Conservation (phyloP, 768 basidiomycete species). For the Lyophyllum shimeji region DNA sequence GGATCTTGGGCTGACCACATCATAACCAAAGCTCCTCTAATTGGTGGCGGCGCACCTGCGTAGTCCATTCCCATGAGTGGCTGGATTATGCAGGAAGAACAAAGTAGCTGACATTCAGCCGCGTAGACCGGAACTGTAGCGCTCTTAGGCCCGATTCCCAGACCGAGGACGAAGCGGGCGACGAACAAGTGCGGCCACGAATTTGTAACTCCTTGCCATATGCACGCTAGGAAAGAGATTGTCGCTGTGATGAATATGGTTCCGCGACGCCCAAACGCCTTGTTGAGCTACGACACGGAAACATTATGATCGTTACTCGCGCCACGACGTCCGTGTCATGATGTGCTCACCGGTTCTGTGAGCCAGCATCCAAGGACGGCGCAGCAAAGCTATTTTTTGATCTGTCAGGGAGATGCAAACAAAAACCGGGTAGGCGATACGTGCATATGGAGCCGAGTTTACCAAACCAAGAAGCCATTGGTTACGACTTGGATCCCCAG, state of each 20-base stretch:
- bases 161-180: constrained; percentile 25
- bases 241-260: constrained; percentile 45
- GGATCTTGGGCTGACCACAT: constrained; percentile 51
- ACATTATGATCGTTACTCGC: constrained; percentile 1
- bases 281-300: constrained; percentile 37
- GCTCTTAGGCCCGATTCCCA: constrained; percentile 52
- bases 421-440: constrained; percentile 23
- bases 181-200: constrained; percentile 35
- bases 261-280: constrained; percentile 40
- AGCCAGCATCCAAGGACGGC: constrained; percentile 61
- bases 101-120: constrained; percentile 49
- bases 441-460: constrained; percentile 41
- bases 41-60: constrained; percentile 48
- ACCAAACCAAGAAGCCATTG: constrained; percentile 59
- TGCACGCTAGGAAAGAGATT: constrained; percentile 35
- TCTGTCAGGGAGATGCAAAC: constrained; percentile 30
- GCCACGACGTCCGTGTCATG: neutral
- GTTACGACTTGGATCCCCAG: constrained; percentile 35
- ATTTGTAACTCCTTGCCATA: constrained; percentile 41
- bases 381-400: constrained; percentile 41
- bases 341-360: constrained; percentile 48
- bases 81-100: neutral
- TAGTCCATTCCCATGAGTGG: constrained; percentile 21
- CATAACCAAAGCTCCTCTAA: constrained; percentile 77
- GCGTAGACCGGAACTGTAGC: constrained; percentile 66